phyloP scores from a whole-genome alignment of 352 stramenopile genomes.

The Globisporangium middletonii region DNA sequence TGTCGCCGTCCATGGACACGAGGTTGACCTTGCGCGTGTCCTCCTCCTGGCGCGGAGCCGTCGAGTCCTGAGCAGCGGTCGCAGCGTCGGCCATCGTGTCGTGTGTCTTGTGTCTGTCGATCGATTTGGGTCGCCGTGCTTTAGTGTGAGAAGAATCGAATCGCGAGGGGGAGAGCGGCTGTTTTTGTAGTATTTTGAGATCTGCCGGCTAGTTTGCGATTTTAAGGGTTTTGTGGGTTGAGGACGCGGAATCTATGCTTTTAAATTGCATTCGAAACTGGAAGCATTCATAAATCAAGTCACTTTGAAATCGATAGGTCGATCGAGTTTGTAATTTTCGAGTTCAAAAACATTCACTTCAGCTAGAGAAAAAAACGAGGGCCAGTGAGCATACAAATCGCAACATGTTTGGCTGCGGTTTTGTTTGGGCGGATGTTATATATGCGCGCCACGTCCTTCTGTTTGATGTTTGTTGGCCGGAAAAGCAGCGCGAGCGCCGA shows the following conservation, averaged over 20 bases:
- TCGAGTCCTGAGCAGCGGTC: constrained; percentile 26
- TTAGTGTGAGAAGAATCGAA: background rate
- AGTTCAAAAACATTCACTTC: too few species aligned
- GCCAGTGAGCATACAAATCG: background rate
- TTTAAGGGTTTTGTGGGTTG: too few species aligned
- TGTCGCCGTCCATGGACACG: constrained; percentile 94
- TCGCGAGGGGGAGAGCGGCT: background rate
- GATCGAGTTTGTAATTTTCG: too few species aligned
- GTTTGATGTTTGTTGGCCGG: background rate
- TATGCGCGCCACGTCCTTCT: too few species aligned
- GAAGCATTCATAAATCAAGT: too few species aligned
- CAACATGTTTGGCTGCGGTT: background rate
- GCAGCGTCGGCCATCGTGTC: constrained; percentile 50
- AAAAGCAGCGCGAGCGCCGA: background rate
- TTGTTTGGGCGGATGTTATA: background rate
- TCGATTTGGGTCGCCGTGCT: background rate
- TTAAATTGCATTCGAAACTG: too few species aligned
- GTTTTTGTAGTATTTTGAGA: too few species aligned
- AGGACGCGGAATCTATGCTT: too few species aligned
- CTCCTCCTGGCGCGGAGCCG: constrained; percentile 49
- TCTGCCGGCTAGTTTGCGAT: too few species aligned
- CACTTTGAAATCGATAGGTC: too few species aligned
- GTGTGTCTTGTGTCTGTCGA: background rate
- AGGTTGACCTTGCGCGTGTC: constrained; percentile 81
- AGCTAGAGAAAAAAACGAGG: background rate